Conservation (phyloP, 345 rosid species). For the Syzygium grande region DNA sequence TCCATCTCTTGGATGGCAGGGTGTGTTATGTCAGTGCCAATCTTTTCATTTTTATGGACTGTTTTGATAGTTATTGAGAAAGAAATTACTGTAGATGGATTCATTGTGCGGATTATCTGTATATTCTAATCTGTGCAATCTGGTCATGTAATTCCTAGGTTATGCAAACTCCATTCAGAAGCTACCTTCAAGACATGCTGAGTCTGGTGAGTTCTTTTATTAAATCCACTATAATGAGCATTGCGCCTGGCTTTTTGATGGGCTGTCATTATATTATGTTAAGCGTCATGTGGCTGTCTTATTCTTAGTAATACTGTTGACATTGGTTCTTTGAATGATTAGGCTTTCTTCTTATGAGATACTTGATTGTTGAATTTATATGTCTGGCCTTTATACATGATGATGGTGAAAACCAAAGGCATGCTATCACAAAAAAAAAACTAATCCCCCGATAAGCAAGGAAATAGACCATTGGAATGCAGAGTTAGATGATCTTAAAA, state of each 20-base stretch:
- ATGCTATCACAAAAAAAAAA: background rate
- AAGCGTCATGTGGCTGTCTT: background rate
- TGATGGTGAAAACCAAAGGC: background rate
- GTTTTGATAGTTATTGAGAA: background rate
- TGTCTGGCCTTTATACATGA: background rate
- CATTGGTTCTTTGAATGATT: background rate
- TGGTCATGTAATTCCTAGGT: slow-evolving; percentile 22
- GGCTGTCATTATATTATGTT: background rate
- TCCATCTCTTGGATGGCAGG: background rate
- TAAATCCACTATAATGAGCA: background rate
- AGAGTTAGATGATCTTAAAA: background rate
- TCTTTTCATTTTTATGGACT: background rate
- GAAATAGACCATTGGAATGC: background rate
- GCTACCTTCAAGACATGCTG: slow-evolving; percentile 86
- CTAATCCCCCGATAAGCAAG: background rate
- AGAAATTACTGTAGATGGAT: background rate
- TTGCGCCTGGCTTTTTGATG: background rate
- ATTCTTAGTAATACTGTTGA: background rate
- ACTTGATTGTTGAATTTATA: background rate
- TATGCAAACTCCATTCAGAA: slow-evolving; percentile 85
- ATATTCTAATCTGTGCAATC: background rate
- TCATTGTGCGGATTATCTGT: background rate
- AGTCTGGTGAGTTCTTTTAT: slow-evolving; percentile 55
- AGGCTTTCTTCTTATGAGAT: background rate
- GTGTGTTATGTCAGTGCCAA: background rate